phyloP scores from a whole-genome alignment of 1,139 yeast species.

The Tardiomyces blankii region DNA sequence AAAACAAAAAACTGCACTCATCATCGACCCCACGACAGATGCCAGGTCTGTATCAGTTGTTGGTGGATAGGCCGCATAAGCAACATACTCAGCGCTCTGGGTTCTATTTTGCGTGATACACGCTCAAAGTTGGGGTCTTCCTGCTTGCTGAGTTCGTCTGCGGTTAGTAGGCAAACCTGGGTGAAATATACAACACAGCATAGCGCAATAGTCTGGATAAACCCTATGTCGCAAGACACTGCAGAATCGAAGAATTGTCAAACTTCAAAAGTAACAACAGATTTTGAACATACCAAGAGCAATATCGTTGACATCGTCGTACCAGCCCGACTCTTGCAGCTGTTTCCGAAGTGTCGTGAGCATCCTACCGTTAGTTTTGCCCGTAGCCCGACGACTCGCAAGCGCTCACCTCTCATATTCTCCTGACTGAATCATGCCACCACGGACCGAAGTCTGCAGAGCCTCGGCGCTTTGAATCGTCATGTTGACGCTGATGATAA shows the following conservation, averaged over 20 bases:
- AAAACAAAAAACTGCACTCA: too few relatives aligned
- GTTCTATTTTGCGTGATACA: conserved; percentile 44
- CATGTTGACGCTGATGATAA: too few relatives aligned
- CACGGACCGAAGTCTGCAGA: not conserved
- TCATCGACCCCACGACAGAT: too few relatives aligned
- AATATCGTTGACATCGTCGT: conserved; percentile 54
- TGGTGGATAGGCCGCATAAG: too few relatives aligned
- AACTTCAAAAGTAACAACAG: too few relatives aligned
- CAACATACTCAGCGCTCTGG: conserved; percentile 49
- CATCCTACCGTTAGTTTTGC: not conserved
- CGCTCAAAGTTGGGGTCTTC: conserved; percentile 41
- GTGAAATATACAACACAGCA: too few relatives aligned
- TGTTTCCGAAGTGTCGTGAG: conserved; percentile 37
- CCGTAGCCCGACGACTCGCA: too few relatives aligned
- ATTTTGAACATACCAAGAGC: conserved; percentile 30
- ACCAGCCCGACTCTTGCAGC: conserved; percentile 77
- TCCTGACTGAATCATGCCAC: not conserved
- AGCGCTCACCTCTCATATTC: not conserved
- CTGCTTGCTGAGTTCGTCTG: conserved; percentile 30
- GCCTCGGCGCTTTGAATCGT: not conserved
- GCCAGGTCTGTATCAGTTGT: too few relatives aligned
- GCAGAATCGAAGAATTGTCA: too few relatives aligned
- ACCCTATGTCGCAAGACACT: too few relatives aligned
- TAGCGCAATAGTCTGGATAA: too few relatives aligned
- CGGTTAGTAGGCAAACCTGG: conserved; percentile 5